Evolutionary conservation across 306 rosid species (phyloP).

Genomic region (Castanospermum australe): DNA sequence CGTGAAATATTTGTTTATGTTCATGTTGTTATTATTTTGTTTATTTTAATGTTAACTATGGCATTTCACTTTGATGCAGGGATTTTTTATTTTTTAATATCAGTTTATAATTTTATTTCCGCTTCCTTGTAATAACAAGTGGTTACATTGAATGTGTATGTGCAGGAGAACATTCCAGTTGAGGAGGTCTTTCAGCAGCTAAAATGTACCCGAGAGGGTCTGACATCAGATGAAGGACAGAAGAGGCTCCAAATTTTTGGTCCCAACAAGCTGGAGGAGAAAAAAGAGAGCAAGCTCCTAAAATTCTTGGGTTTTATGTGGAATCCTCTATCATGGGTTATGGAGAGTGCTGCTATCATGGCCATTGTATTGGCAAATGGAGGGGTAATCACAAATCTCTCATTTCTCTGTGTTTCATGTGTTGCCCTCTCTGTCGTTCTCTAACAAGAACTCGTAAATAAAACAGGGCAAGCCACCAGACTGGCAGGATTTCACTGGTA

Average conservation of each 20-base stretch:
- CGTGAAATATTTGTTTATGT: too few relatives aligned
- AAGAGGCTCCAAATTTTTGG: constrained; percentile 72
- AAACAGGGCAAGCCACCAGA: constrained; percentile 79
- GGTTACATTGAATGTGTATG: not conserved
- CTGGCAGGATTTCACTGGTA: constrained; percentile 85
- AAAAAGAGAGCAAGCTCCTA: constrained; percentile 58
- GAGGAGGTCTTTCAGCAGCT: constrained; percentile 67
- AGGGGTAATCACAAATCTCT: constrained; percentile 50
- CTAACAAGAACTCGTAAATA: not conserved
- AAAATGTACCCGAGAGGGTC: constrained; percentile 64
- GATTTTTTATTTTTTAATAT: not conserved
- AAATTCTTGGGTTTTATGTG: constrained; percentile 92
- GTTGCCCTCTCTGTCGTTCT: not conserved
- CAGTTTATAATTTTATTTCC: not conserved
- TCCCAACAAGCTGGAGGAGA: constrained; percentile 79
- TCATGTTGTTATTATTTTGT: too few relatives aligned
- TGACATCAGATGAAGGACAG: constrained; percentile 57
- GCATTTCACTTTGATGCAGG: too few relatives aligned
- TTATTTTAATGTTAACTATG: not conserved
- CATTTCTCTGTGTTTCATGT: not conserved
- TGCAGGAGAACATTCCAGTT: constrained; percentile 66
- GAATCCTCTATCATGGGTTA: constrained; percentile 93
- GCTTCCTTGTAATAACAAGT: not conserved
- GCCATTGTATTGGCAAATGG: constrained; percentile 86
- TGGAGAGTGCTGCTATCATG: constrained; percentile 86